Evolutionary conservation across 1,139 yeast genomes (phyloP), one percentile per base, ranked within the genome.

Genomic region (Hemisphaericaspora xylanilytica): DNA sequence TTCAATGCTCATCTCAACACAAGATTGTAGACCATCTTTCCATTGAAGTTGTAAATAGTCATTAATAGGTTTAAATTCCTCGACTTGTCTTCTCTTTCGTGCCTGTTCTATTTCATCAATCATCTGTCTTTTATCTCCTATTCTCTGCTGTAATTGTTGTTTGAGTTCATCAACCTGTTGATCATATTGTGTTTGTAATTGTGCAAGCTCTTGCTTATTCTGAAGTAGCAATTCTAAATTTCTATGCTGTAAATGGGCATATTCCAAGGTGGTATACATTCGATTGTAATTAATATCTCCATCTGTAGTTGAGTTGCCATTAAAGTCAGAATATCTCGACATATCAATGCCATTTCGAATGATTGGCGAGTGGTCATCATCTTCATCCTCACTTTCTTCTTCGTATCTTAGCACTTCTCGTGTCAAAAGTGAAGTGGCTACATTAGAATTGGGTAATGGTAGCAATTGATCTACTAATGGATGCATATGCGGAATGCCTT

Each of bases 1-100:
- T 39, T 65, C 66, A n/a, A 64, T 51, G 13, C 65, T 63, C 35
- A 61, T 41, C 35, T 68, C 75, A 28, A 70, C 69, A 40, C 65
- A 58, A 5, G 63, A 48, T 38, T 55, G 55, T 24, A 71, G 52
- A 3, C 73, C 72, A 24, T 67, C 70, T 38, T 57, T 61, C 75
- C 76, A 71, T 42, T 65, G 49, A 16, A 53, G 53, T 22, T 57
- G 50, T 35, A 70, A 54, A 44, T 69, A 63, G 37, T 61, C 66
- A 34, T 59, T 51, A 15, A 61, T 67, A 1, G 74, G 71, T 40
- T 56, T 51, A 43, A 56, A 65, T 18, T 63, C 72, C 6, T 45
- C 55, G 9, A 52, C 37, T 49, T 70, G 76, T 40, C 68, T 53
- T 42, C 55, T 58, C 41, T 63, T 65, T 7, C 76, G 51, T 3